Base-by-base conservation (phyloP, 495 filamentous ascomycete species). In the Aspergillus incahuasiensis region DNA sequence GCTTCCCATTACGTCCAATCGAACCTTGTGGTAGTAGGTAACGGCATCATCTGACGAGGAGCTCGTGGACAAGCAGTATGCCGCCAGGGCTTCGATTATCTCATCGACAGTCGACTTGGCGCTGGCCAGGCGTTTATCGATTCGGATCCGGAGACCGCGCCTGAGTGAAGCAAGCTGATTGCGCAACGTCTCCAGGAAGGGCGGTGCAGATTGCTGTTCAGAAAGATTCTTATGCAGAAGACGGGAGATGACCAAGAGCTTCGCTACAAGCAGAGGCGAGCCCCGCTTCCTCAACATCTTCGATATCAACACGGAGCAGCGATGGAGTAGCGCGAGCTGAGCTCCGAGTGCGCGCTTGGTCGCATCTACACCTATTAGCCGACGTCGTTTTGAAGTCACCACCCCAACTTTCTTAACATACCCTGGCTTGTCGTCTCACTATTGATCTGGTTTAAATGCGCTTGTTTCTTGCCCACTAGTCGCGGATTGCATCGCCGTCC, bases 11-110 rank as follows among this genome's bases (percentile, higher is more conserved):
- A 82, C 80, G 50, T 86, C 81, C 34, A 82, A 76, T 18, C 95
- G 82, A 11, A 92, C 77, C 52, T 83, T 76, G 41, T 95, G 79
- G 66, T 97, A 97, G 70, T 95, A 86, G 13, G 83, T 74, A 28
- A 98, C 73, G 0, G 89, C 85, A 63, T 97, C 91, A 50, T 83
- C 82, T 0, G 89, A 84, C 0, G 89, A 89, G 8, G 89, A 90
- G 60, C 84, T 95, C 7, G 88, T 94, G 1, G 84, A 83, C 19
- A 98, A 74, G 48, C 87, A 88, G 64, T 91, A 95, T 6, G 92
- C 92, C 34, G 82, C 85, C 65, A 97, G 77, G 12, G 82, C 81
- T 62, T 90, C 77, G 13, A 91, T 74, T 16, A 95, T 77, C 30
- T 76, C 76, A 21, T 79, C 74, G 18, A 65, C 73, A 30, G 76